Base-by-base conservation (phyloP, 1,284 basidiomycete genomes). In the Nidula niveotomentosa region DNA sequence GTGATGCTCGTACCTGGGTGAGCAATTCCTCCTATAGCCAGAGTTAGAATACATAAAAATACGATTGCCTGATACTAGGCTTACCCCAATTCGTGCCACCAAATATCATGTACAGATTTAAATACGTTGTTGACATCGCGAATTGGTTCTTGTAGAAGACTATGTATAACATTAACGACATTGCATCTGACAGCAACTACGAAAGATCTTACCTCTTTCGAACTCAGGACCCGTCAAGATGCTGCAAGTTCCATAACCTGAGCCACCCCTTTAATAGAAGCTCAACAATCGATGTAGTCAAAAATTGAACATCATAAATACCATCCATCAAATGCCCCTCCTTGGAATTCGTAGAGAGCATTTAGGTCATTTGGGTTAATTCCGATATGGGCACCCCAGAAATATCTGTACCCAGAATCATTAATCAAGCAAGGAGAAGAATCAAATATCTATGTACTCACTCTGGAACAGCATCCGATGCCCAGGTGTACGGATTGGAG, bases 251-350 rank as follows among this genome's bases (percentile, higher is more conserved):
- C 64, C 64, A 54, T 76, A 76, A 13, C 76, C 73, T 48, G 73
- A 62, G 10, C 74, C 75, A 52, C 74, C 74, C 74, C 74, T 72
- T 18, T 37, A 10, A 9, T 23, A 30, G 15, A 23, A 23, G 23
- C 3, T 23, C 23, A 23, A 23, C 23, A 23, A 23, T 2, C 23
- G 33, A 18, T 23, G 52, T 34, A 12, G 49, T 45, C 45, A 36
- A 44, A 30, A 18, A 51, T 37, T 33, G 18, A 12, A 10, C 10
- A 15, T 36, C 8, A 12, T 23, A 60, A 67, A 18, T 60, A 78
- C 80, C 80, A 84, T 52, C 74, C 70, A 61, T 84, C 82, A 49
- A 78, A 78, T 8, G 80, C 69, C 36, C 81, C 81, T 8, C 77
- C 80, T 66, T 81, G 79, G 58, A 75, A 78, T 61, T 80, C 79